These are phyloP conservation scores for Phellopilus nigrolimitatus DNA, from an alignment of 1,284 basidiomycete species.

Conservation along the genomic window DNA sequence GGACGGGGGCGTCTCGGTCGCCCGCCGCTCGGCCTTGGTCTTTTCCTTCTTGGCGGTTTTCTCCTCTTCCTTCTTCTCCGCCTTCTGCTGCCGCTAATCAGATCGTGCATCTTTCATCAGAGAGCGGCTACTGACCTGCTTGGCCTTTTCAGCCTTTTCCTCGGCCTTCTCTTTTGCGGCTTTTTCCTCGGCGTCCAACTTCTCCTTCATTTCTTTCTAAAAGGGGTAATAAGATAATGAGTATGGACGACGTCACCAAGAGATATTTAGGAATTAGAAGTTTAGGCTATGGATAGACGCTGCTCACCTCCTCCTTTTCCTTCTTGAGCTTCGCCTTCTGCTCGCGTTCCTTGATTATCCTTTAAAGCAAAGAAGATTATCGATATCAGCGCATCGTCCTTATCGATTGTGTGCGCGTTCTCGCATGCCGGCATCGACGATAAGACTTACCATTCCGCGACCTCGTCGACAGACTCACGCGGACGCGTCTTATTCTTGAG, in stretches of 20 bases:
- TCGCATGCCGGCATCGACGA: constrained; percentile 47
- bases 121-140: constrained; percentile 21
- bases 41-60: constrained; percentile 5
- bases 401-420: background rate
- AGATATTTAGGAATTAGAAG: constrained; percentile 2
- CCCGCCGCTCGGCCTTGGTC: constrained; percentile 15
- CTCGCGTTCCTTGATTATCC: constrained; percentile 72
- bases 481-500: constrained; percentile 82
- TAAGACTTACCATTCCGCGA: constrained; percentile 49
- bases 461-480: constrained; percentile 74
- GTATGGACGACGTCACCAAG: background rate
- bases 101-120: background rate
- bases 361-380: constrained; percentile 24
- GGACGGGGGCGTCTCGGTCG: constrained; percentile 7
- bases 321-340: constrained; percentile 76
- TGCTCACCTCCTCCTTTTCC: constrained; percentile 76
- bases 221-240: background rate
- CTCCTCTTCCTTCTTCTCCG: constrained; percentile 41
- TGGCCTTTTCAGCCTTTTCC: constrained; percentile 24
- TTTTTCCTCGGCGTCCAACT: constrained; percentile 35
- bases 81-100: constrained; percentile 34
- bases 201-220: constrained; percentile 34
- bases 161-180: constrained; percentile 33
- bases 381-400: constrained; percentile 15
- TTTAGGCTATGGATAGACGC: constrained; percentile 29